phyloP scores from a whole-genome alignment of 352 stramenopile genomes.

The Globisporangium perplexum region DNA sequence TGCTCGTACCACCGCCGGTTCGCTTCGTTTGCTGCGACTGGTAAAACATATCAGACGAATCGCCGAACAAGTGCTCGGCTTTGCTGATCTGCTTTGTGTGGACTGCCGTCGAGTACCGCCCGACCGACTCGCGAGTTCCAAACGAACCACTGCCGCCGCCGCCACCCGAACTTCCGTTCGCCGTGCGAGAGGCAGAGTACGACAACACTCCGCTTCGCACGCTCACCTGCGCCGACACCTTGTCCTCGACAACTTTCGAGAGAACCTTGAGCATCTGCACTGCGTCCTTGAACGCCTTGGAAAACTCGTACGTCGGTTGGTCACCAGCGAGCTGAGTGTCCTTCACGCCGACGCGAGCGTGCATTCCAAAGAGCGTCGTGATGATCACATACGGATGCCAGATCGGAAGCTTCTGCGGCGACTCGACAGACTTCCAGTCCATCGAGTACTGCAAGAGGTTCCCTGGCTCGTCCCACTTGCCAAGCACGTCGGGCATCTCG shows the following conservation, averaged over 20 bases:
- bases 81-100: constrained; percentile 64
- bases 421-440: constrained; percentile 72
- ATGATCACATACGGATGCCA: constrained; percentile 84
- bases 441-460: constrained; percentile 62
- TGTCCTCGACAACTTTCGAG: constrained; percentile 60
- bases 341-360: constrained; percentile 73
- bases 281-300: constrained; percentile 66
- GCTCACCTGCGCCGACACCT: constrained; percentile 53
- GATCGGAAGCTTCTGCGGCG: constrained; percentile 68
- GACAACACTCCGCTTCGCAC: constrained; percentile 53
- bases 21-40: not conserved
- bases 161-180: constrained; percentile 9
- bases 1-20: not conserved
- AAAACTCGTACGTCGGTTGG: constrained; percentile 53
- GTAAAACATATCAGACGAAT: constrained; percentile 11
- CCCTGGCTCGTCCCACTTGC: constrained; percentile 79
- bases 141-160: constrained; percentile 3
- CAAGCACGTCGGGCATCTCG: constrained; percentile 71
- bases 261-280: constrained; percentile 84
- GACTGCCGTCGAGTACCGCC: constrained; percentile 65
- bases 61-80: constrained; percentile 62
- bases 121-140: constrained; percentile 39
- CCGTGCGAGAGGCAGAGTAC: constrained; percentile 24
- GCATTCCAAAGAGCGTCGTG: constrained; percentile 82
- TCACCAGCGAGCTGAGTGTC: constrained; percentile 71